Evolutionary conservation across 257 asterid genomes (phyloP).

Genomic region (Cynanchum wilfordii): DNA sequence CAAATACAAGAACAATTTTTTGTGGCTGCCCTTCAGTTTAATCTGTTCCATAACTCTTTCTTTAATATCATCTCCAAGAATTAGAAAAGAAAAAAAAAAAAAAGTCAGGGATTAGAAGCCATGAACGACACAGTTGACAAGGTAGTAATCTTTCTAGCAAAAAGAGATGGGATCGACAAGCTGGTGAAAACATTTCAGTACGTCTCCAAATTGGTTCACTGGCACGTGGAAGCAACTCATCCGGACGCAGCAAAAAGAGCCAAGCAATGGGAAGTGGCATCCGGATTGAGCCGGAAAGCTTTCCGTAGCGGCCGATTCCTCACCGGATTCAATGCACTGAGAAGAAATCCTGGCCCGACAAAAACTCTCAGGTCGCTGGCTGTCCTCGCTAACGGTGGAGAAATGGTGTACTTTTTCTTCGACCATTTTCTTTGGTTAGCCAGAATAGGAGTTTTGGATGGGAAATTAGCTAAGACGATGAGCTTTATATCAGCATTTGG

Average conservation of each 20-base stretch:
- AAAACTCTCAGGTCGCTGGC: constrained; percentile 49
- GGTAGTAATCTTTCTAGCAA: constrained; percentile 72
- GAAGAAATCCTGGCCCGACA: constrained; percentile 60
- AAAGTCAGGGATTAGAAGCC: neutral
- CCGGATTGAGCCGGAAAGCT: constrained; percentile 92
- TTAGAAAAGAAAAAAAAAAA: neutral
- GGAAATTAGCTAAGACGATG: constrained; percentile 52
- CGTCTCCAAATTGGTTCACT: constrained; percentile 71
- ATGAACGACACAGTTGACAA: constrained; percentile 86
- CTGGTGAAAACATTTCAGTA: constrained; percentile 90
- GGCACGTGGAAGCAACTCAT: constrained; percentile 45
- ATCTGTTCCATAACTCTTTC: neutral
- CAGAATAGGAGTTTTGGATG: constrained; percentile 62
- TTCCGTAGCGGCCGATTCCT: constrained; percentile 80
- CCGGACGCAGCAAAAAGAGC: constrained; percentile 60
- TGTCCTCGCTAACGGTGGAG: constrained; percentile 72
- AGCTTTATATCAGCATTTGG: constrained; percentile 91
- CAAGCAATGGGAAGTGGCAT: constrained; percentile 84
- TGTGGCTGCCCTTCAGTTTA: constrained; percentile 9
- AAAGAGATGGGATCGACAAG: constrained; percentile 92
- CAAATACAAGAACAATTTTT: neutral
- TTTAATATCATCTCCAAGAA: constrained; percentile 1
- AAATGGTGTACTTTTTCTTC: constrained; percentile 92
- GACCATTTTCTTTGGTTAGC: constrained; percentile 90
- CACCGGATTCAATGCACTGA: constrained; percentile 76